phyloP scores from a whole-genome alignment of 2,329 filamentous ascomycete species.

The Trichoderma sp. region DNA sequence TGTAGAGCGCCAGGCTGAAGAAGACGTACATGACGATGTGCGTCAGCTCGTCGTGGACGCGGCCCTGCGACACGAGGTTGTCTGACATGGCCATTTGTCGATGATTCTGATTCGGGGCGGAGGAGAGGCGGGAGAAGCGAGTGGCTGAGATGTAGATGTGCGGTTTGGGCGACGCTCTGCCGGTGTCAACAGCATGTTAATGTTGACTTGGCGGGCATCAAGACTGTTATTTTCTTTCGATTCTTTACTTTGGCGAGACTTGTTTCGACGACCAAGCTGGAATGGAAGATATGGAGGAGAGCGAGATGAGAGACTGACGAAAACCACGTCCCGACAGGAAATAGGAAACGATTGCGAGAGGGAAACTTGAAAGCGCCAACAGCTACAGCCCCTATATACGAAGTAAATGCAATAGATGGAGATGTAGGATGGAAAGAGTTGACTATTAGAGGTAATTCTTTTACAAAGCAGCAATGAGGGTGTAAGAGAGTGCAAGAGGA shows the following conservation, averaged over 20 bases:
- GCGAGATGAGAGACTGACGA: neutral
- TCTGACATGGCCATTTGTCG: neutral
- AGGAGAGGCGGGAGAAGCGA: neutral
- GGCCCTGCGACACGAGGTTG: slow-evolving; percentile 7
- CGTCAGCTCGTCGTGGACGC: neutral
- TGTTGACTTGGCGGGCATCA: neutral
- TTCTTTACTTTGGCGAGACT: neutral
- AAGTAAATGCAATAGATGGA: neutral
- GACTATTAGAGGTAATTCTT: neutral
- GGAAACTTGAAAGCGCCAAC: neutral
- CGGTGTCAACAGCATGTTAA: slow-evolving; percentile 9
- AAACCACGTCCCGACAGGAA: neutral
- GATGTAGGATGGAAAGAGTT: neutral
- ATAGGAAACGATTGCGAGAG: neutral
- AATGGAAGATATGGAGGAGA: neutral
- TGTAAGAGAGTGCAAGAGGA: neutral
- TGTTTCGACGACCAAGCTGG: neutral
- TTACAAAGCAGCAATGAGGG: neutral
- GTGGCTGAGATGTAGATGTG: neutral
- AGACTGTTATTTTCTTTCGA: neutral
- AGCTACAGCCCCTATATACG: neutral
- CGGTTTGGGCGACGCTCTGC: neutral
- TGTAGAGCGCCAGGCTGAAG: slow-evolving; percentile 23
- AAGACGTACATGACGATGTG: slow-evolving; percentile 23
- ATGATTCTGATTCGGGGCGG: neutral